phyloP scores from a whole-genome alignment of 75 land plant genomes.

The Picea glauca region DNA sequence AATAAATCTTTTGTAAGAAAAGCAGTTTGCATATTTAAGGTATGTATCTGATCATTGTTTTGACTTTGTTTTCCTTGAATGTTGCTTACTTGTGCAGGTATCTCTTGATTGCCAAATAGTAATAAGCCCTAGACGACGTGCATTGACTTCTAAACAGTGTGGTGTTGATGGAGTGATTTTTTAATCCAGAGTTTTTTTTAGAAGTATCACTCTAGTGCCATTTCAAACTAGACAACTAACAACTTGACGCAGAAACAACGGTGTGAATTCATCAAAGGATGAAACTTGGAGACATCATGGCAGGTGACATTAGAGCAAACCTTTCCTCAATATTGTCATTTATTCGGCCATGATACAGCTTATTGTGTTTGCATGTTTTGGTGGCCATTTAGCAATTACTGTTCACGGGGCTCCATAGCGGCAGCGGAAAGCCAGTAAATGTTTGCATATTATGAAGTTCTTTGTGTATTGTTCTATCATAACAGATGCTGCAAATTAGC shows the following conservation, averaged over 20 bases:
- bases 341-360: slow-evolving; percentile 1
- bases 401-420: background rate
- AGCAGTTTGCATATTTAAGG: slow-evolving; percentile 2
- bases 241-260: background rate
- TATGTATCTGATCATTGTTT: background rate
- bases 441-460: background rate
- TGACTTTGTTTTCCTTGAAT: background rate
- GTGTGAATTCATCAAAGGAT: background rate
- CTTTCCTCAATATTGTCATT: slow-evolving; percentile 1
- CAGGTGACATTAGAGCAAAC: slow-evolving; percentile 10
- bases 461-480: background rate
- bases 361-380: background rate
- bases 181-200: slow-evolving; percentile 18
- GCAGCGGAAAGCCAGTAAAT: background rate
- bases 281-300: background rate
- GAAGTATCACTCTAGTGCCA: background rate
- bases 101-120: slow-evolving; percentile 64
- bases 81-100: slow-evolving; percentile 26
- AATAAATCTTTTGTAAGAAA: background rate
- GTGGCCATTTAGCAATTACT: background rate
- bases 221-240: background rate
- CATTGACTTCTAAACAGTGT: slow-evolving; percentile 66
- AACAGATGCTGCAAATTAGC: slow-evolving; percentile 8
- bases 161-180: slow-evolving; percentile 70
- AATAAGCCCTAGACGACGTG: slow-evolving; percentile 64